Evolutionary conservation across 2,329 filamentous ascomycete genomes (phyloP), one percentile per base, ranked within the genome.

Genomic region (Fusarium sacchari): DNA sequence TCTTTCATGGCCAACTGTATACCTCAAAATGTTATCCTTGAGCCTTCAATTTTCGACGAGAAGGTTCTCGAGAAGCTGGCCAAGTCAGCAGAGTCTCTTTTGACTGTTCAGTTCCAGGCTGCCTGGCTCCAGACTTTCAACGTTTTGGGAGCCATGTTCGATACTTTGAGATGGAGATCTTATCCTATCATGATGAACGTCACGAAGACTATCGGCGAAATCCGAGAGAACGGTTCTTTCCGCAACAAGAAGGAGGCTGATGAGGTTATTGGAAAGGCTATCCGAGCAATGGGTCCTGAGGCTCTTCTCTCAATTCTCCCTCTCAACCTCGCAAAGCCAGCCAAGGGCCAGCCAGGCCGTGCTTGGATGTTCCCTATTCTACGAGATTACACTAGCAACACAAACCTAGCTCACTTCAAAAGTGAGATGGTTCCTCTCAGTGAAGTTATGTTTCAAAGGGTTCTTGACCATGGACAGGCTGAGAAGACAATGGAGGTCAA

Each of bases 401-500:
- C 96, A 4, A 91, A 92, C 67, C 86, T 99, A 18, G 87, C 88
- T 3, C 95, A 98, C 81, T 99, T 99, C 87, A 92, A 91, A 76
- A 85, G 87, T 7, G 94, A 97, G 78, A 91, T 99, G 82, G 91
- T 98, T 11, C 95, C 96, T 22, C 86, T 99, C 30, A 98, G 96
- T 80, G 93, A 97, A 81, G 84, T 89, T 56, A 93, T 99, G 87
- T 98, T 96, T 81, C 94, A 98, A 81, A 91, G 90, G 74, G 93
- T 98, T 10, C 85, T 97, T 52, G 92, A 97, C 70, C 93, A 97
- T 77, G 94, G 93, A 20, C 86, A 89, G 28, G 91, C 90, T 20
- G 93, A 96, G 79, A 98, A 97, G 87, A 96, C 94, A 0, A 95
- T 97, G 88, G 95, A 98, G 81, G 89, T 96, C 80, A 99, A 99